Base-by-base conservation (phyloP, 768 basidiomycete species). In the Rossbeevera mucosa region DNA sequence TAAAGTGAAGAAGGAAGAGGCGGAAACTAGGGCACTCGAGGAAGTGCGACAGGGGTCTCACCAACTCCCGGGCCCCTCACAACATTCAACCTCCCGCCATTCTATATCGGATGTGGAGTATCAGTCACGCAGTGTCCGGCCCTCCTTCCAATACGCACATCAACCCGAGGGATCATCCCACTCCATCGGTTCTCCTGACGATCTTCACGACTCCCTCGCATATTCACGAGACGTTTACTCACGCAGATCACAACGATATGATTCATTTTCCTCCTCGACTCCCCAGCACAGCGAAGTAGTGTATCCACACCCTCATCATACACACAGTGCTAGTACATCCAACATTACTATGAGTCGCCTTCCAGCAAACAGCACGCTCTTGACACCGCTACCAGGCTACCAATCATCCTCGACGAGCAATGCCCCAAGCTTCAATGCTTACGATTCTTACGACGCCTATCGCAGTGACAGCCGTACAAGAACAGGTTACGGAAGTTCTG, bases 1-100 rank as follows among this genome's bases (percentile, higher is more conserved):
- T 38, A 91, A 91, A 74, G 80, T 84, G 59, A 96, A 94, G 76
- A 93, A 94, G 70, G 91, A 92, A 63, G 70, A 71, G 45, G 61
- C 64, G n/a, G 72, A 72, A 46, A 47, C 61, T 13, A 61, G 54
- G 22, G 52, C 55, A 41, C 50, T 63, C 20, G 56, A 58, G 24
- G 42, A n/a, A 9, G 52, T 41, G 29, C 66, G 44, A 31, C 57
- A 56, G 26, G 50, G 45, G n/a, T 52, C 58, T 46, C 59, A 67
- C 26, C 57, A 46, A 43, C 50, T 57, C 20, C 58, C 55, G 30
- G 55, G 51, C 33, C 51, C 46, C 24, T 40, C 61, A 7, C 61
- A 61, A 20, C 64, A 53, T 28, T 63, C 52, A 40, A 26, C 57
- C 62, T 49, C 62, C 62, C 56, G 58, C 31, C 56, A 60, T 38